Evolutionary conservation across 148 eudicot species (phyloP).

Genomic region (Rhododendron williamsianum): DNA sequence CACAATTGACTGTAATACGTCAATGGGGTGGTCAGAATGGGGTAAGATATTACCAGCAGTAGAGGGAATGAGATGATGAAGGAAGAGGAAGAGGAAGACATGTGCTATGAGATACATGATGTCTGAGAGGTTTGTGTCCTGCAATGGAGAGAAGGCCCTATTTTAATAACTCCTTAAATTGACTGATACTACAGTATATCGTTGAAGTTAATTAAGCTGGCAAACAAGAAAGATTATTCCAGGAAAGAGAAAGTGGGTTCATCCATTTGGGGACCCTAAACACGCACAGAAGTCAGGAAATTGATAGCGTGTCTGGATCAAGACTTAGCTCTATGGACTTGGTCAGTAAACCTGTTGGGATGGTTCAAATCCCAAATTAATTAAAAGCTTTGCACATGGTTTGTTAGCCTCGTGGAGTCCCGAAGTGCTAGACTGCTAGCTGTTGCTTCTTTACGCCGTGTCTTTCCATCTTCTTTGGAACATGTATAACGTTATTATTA

Average conservation of each 20-base stretch:
- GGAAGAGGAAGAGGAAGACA: neutral
- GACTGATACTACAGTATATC: no score
- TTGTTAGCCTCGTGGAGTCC: no score
- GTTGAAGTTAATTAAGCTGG: neutral
- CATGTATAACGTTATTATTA: no score
- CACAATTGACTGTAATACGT: constrained; percentile 19
- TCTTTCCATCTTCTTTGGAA: no score
- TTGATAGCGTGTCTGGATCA: neutral
- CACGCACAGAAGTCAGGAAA: neutral
- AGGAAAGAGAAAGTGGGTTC: neutral
- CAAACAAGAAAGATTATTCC: neutral
- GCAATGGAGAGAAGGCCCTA: neutral
- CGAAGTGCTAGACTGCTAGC: no score
- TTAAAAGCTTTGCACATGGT: no score
- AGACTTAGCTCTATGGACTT: neutral
- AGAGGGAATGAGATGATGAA: constrained; percentile 1
- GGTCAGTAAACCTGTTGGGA: neutral
- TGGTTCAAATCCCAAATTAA: no score
- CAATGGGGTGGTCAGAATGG: neutral
- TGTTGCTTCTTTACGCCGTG: no score
- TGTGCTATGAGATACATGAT: neutral
- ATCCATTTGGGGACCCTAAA: no score
- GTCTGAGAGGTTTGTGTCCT: neutral
- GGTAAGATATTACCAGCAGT: neutral
- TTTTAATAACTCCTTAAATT: no score